phyloP scores from a whole-genome alignment of 768 basidiomycete genomes.

The Leccinum arenicola region DNA sequence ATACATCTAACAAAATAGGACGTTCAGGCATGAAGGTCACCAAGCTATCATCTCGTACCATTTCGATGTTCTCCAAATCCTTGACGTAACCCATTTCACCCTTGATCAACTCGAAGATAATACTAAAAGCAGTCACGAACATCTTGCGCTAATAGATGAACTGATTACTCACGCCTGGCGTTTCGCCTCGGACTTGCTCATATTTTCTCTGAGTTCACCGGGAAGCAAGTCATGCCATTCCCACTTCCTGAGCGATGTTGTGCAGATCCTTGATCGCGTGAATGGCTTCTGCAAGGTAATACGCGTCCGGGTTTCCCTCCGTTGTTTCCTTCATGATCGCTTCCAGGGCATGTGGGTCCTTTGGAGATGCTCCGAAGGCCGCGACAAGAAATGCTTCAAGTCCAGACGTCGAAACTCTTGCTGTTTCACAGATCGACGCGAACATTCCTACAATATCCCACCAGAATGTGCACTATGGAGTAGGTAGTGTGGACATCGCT shows the following conservation, averaged over 20 bases:
- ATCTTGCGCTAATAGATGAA: background rate
- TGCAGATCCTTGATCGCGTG: slow-evolving; percentile 82
- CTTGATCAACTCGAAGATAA: slow-evolving; percentile 93
- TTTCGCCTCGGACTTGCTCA: slow-evolving; percentile 75
- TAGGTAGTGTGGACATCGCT: background rate
- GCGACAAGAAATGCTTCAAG: slow-evolving; percentile 57
- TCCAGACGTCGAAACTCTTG: slow-evolving; percentile 59
- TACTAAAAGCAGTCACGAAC: slow-evolving; percentile 39
- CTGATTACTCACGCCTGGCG: slow-evolving; percentile 71
- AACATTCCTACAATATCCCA: slow-evolving; percentile 17
- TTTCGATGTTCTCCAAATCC: slow-evolving; percentile 83
- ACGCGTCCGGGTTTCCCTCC: slow-evolving; percentile 75
- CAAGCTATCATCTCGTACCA: slow-evolving; percentile 41
- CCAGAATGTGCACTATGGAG: slow-evolving; percentile 1
- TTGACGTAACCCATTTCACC: slow-evolving; percentile 95
- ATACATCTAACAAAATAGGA: slow-evolving; percentile 59
- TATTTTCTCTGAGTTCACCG: slow-evolving; percentile 53
- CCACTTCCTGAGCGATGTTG: slow-evolving; percentile 76
- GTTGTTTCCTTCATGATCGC: slow-evolving; percentile 83
- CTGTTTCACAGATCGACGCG: slow-evolving; percentile 48
- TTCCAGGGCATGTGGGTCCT: slow-evolving; percentile 76
- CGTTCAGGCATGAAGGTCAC: slow-evolving; percentile 1
- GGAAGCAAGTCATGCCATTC: slow-evolving; percentile 90
- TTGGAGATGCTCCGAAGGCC: slow-evolving; percentile 63
- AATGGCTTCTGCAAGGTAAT: slow-evolving; percentile 79